Base-by-base conservation (phyloP, 2,329 filamentous ascomycete genomes). In the Claviceps capensis region DNA sequence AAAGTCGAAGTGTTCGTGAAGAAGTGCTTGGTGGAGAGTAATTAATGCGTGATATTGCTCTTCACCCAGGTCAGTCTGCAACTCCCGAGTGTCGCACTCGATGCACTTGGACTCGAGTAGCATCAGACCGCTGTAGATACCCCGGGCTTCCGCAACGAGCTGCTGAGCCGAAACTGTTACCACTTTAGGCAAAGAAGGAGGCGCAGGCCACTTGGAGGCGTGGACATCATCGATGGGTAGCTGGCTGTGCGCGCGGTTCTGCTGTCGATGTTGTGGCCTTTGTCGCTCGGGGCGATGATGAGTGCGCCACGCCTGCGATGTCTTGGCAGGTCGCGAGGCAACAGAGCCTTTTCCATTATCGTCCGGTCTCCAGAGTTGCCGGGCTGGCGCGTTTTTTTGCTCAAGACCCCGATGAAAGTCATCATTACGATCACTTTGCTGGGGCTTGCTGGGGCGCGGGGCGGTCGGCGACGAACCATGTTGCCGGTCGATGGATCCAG, bases 101-200 rank as follows among this genome's bases (percentile, higher is more conserved):
- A 94, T 90, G 59, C 88, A 91, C 59, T 93, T 88, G 23, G 79
- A 81, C 62, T 97, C 91, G 0, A 95, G 86, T 81, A 93, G 87
- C 0, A 88, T 83, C 0, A 96, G 68, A 0, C 86, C 88, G 0
- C 83, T 82, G 60, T 95, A 95, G 3, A 93, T 93, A 0, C 82
- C 82, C 53, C 88, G 88, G 0, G 94, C 85, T 60, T 95, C 88
- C 0, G 82, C 81, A 0, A 88, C 79, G 0, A 95, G 73, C 58
- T 95, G 85, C 1, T 89, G 83, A 55, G 88, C 83, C 0, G 82
- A 83, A 7, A 93, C 89, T 0, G 81, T 17, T 42, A 17, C 40
- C 2, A 17, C 17, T n/a, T n/a, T n/a, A 19, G 17, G 40, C 3
- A 17, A 17, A 4, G 14, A n/a, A 17, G 40, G 30, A 9, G 30